Base-by-base conservation (phyloP, 139 green algal species). In the Zygnema circumcarinatum region DNA sequence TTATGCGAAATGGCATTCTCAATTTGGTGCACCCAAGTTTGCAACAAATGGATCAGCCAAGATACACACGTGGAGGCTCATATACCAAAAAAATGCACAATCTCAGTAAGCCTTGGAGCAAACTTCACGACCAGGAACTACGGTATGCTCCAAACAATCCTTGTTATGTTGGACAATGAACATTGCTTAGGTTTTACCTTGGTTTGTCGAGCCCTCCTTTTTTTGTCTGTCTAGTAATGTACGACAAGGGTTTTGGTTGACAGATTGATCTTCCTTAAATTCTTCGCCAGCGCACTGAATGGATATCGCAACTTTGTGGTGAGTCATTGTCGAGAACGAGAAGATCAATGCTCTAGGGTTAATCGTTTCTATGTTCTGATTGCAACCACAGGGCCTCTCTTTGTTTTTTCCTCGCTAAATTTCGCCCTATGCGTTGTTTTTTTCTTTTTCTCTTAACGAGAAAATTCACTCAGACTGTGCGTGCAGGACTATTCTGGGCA, bases 301-400 rank as follows among this genome's bases (percentile, higher is more conserved):
- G 69, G 81, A 47, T 87, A 87, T 29, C 72, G 81, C 33, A 38
- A 87, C 67, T 87, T 52, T 52, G 81, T 87, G 62, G 81, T 87
- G 16, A 85, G 78, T 82, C n/a, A n/a, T n/a, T n/a, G n/a, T n/a
- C n/a, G n/a, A n/a, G n/a, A n/a, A n/a, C n/a, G n/a, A n/a, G n/a
- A n/a, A n/a, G n/a, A n/a, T n/a, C n/a, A n/a, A n/a, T n/a, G n/a
- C n/a, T n/a, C n/a, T n/a, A n/a, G n/a, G n/a, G n/a, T n/a, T n/a
- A n/a, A n/a, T n/a, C n/a, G n/a, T n/a, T n/a, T n/a, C n/a, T n/a
- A n/a, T n/a, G n/a, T n/a, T n/a, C n/a, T n/a, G n/a, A n/a, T n/a
- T n/a, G n/a, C n/a, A n/a, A n/a, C n/a, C n/a, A n/a, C n/a, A n/a
- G n/a, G n/a, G n/a, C 38, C 74, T 40, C 74, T 82, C 74, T 82